Evolutionary conservation across 2,329 filamentous ascomycete species (phyloP).

Genomic region (Claviceps spartinae): DNA sequence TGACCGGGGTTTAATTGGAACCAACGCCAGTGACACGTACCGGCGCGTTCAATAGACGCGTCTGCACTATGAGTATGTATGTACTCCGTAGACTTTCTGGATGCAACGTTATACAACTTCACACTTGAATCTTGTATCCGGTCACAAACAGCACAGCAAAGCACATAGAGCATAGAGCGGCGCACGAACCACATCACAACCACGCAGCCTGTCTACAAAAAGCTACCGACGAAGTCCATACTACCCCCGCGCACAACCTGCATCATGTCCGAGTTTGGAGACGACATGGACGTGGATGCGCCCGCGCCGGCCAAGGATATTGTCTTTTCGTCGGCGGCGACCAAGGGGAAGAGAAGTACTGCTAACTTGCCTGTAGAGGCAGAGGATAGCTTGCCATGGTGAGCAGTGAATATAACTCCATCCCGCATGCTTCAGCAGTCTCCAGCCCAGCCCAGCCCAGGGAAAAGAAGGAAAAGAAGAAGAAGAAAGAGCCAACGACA

Average conservation of each 20-base stretch:
- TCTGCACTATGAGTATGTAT: background rate
- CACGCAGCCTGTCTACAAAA: background rate
- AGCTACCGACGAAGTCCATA: background rate
- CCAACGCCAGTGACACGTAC: background rate
- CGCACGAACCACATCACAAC: no score
- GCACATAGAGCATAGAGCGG: background rate
- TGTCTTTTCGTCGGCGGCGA: slow-evolving; percentile 60
- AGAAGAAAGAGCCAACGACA: background rate
- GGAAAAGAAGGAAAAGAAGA: background rate
- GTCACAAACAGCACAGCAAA: background rate
- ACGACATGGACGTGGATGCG: slow-evolving; percentile 48
- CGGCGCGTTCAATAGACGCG: background rate
- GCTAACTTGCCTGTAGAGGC: slow-evolving; percentile 90
- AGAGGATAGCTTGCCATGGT: slow-evolving; percentile 91
- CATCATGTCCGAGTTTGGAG: slow-evolving; percentile 44
- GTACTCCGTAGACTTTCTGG: no score
- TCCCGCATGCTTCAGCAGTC: no score
- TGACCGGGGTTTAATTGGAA: background rate
- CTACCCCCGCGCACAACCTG: no score
- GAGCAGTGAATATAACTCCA: slow-evolving; percentile 9
- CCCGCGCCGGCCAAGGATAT: slow-evolving; percentile 34
- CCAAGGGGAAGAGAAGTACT: slow-evolving; percentile 81
- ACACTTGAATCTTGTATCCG: no score
- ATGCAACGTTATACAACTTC: no score
- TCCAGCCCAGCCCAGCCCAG: no score